Evolutionary conservation across 23 red algal genomes (phyloP).

Genomic region (Gracilaria vermiculophylla): DNA sequence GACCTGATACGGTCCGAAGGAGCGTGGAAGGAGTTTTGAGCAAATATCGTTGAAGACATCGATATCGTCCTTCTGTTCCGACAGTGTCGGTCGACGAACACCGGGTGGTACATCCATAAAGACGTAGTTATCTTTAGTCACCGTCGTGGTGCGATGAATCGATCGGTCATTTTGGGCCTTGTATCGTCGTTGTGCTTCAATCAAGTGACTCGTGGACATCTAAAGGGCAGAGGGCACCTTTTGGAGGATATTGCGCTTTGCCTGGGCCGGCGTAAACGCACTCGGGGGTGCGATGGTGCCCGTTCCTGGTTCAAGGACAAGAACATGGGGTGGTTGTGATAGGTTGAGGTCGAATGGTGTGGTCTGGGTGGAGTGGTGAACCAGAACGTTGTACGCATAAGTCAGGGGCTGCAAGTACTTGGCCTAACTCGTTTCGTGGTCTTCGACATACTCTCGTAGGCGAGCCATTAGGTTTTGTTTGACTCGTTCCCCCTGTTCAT

Average conservation of each 20-base stretch:
- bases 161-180: background rate
- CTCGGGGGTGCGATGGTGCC: background rate
- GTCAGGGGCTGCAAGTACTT: background rate
- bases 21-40: background rate
- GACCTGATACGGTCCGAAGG: background rate
- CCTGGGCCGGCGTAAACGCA: background rate
- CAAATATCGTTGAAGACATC: background rate
- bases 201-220: background rate
- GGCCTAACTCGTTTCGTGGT: constrained; percentile 17
- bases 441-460: constrained; percentile 18
- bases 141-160: background rate
- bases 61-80: background rate
- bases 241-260: background rate
- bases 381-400: constrained; percentile 14
- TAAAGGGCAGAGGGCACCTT: background rate
- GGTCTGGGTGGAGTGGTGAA: background rate
- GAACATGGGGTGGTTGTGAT: background rate
- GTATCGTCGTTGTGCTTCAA: background rate
- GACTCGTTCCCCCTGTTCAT: constrained; percentile 37
- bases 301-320: background rate
- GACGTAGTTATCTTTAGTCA: background rate
- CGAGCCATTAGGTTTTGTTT: background rate
- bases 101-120: background rate
- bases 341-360: constrained; percentile 30
- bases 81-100: background rate